Conservation (phyloP, 371 early-diverging fungal genomes). For the Mucor irregularis region DNA sequence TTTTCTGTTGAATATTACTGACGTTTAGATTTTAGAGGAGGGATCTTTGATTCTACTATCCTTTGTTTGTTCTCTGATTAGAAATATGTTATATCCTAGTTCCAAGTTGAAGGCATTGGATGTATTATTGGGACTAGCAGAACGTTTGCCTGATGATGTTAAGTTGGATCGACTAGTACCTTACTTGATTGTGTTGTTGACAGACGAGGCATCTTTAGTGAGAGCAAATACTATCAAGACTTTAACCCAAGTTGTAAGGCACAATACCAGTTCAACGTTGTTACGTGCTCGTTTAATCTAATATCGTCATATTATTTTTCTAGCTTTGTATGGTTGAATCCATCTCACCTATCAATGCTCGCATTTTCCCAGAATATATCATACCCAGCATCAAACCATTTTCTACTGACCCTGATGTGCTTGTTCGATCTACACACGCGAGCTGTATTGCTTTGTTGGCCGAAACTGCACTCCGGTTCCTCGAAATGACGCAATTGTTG, state of each 20-base stretch:
- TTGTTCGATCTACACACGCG: slow-evolving; percentile 85
- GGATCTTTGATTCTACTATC: slow-evolving; percentile 64
- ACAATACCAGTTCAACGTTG: not conserved
- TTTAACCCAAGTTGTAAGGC: slow-evolving; percentile 73
- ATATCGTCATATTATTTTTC: not conserved
- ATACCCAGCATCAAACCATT: slow-evolving; percentile 74
- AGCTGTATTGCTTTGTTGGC: slow-evolving; percentile 78
- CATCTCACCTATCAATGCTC: slow-evolving; percentile 79
- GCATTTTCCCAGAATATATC: slow-evolving; percentile 89
- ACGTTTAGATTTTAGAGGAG: slow-evolving; percentile 42
- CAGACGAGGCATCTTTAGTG: slow-evolving; percentile 73
- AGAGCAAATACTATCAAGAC: slow-evolving; percentile 74
- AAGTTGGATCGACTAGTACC: slow-evolving; percentile 85
- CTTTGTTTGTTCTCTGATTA: slow-evolving; percentile 68
- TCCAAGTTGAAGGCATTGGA: slow-evolving; percentile 78
- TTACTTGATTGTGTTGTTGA: slow-evolving; percentile 71
- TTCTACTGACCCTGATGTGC: slow-evolving; percentile 67
- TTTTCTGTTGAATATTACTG: not conserved
- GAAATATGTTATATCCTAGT: slow-evolving; percentile 73
- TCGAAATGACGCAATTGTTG: slow-evolving; percentile 71
- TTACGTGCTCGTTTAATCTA: not conserved
- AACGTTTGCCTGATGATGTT: slow-evolving; percentile 71
- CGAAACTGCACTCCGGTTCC: slow-evolving; percentile 73
- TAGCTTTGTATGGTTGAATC: slow-evolving; percentile 77
- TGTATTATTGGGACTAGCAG: slow-evolving; percentile 68